Base-by-base conservation (phyloP, 495 filamentous ascomycete species). In the Talaromyces adpressus region DNA sequence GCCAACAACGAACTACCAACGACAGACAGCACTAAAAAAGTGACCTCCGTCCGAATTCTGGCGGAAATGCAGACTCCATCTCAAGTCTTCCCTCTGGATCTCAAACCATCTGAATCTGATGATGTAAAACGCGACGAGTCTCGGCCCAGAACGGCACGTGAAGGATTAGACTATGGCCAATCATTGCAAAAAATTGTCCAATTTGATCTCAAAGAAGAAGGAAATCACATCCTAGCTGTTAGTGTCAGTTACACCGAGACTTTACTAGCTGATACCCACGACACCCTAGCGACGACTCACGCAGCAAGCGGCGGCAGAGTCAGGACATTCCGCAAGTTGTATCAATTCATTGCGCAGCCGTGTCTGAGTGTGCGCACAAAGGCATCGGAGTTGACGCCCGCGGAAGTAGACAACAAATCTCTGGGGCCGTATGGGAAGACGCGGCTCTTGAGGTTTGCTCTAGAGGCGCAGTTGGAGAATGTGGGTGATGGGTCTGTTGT, bases 401-500 rank as follows among this genome's bases (percentile, higher is more conserved):
- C 73, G 54, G 77, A 79, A 41, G 69, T 79, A 5, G 71, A 77
- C 1, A 81, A 81, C 58, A 80, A 79, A 62, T 69, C 73, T 8
- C 63, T 79, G 6, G 76, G 77, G 6, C 77, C 79, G 14, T 81
- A 80, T 64, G 78, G 72, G 53, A 83, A 80, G 65, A 71, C 74
- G 1, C 71, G 73, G 41, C 68, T 79, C 16, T 62, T 78, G 32
- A 75, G 77, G n/a, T 84, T 78, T 68, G 86, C 87, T 59, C 78
- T 98, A 63, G 94, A 98, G 72, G 95, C 93, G 39, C 94, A 98
- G 75, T 69, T 98, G 63, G 94, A 98, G 79, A 98, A 98, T 73
- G 86, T 92, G 66, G 89, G 90, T 64, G 72, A 83, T 70, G 70
- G 74, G 14, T 61, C 76, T 4, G 80, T 82, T 14, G 72, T 76